Evolutionary conservation across 768 basidiomycete species (phyloP), one percentile per base, ranked within the genome.

Genomic region (Daedaleopsis nitida): DNA sequence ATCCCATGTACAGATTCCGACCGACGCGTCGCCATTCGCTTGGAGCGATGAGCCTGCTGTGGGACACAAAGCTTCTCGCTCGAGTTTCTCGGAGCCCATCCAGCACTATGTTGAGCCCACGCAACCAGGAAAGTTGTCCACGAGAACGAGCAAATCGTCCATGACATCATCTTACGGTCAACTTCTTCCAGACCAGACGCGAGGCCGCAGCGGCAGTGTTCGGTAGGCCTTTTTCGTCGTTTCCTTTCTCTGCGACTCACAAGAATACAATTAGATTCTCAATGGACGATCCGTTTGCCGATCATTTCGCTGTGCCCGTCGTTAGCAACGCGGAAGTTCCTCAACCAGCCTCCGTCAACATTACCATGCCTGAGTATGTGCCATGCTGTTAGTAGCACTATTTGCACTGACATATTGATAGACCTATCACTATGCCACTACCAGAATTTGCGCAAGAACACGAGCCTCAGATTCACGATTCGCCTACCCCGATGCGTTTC

Each of bases 361-460:
- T 62, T 3, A 55, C 65, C 51, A 74, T 77, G 57, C 74, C 75
- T 42, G 65, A 73, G 77, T 80, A 71, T 6, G 76, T 70, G 13
- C 23, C 4, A 16, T 5, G 17, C 12, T 24, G 3, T 19, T 38
- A 3, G 13, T 8, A 4, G 16, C 2, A 45, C 21, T 34, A 27
- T 16, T 42, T 14, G 44, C 13, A 1, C 34, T 32, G 12, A 47
- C 13, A 21, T 48, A 6, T 17, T 17, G 7, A n/a, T 10, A 49
- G 47, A 21, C 21, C 47, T 8, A 7, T 23, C 23, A 7, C 47
- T 49, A 9, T 49, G 21, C 52, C 58, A 27, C 32, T 48, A 11
- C 23, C 34, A 14, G 56, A 59, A 21, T 52, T 59, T 12, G 45
- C 43, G n/a, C 44, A 58, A 3, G 60, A 62, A 3, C 11, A 42